Evolutionary conservation across 2,329 filamentous ascomycete genomes (phyloP).

Genomic region (Ophiognomonia clavigignenti-juglandacearum): DNA sequence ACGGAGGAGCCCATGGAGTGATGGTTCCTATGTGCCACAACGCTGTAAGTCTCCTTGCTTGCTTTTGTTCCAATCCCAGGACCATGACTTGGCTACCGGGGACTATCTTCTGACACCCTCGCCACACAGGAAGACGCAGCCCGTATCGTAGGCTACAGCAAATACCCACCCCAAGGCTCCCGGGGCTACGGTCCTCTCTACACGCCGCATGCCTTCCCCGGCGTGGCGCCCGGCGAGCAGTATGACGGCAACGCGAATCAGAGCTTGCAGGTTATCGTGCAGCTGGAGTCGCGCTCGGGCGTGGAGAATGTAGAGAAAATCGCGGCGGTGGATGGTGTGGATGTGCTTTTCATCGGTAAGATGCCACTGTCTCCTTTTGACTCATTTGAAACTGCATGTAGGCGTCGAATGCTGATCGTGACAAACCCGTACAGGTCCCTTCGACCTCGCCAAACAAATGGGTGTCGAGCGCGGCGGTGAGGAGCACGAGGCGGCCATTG

Average conservation of each 20-base stretch:
- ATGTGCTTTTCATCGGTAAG: conserved; percentile 33
- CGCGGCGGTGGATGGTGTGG: conserved; percentile 33
- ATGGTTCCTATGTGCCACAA: conserved; percentile 39
- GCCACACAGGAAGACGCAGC: conserved; percentile 17
- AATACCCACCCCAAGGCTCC: conserved; percentile 19
- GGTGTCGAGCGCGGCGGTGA: conserved; percentile 28
- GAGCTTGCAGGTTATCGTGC: conserved; percentile 28
- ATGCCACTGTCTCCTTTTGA: too few species aligned
- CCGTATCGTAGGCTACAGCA: conserved; percentile 19
- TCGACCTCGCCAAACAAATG: conserved; percentile 32
- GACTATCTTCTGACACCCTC: too few species aligned
- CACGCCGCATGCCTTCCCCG: conserved; percentile 26
- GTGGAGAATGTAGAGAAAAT: conserved; percentile 39
- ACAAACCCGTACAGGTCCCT: conserved; percentile 19
- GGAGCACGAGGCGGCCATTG: conserved; percentile 34
- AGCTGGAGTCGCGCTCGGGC: conserved; percentile 35
- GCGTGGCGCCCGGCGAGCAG: conserved; percentile 17
- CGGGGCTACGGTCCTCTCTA: conserved; percentile 29
- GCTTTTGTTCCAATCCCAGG: not conserved
- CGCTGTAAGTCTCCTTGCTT: conserved; percentile 2
- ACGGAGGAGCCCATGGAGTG: conserved; percentile 55
- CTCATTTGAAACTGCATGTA: too few species aligned
- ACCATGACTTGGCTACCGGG: not conserved
- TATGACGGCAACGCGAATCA: conserved; percentile 30
- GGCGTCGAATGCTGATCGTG: too few species aligned